Evolutionary conservation across 352 stramenopile species (phyloP), one percentile per base, ranked within the genome.

Genomic region (Phytophthora vignae): DNA sequence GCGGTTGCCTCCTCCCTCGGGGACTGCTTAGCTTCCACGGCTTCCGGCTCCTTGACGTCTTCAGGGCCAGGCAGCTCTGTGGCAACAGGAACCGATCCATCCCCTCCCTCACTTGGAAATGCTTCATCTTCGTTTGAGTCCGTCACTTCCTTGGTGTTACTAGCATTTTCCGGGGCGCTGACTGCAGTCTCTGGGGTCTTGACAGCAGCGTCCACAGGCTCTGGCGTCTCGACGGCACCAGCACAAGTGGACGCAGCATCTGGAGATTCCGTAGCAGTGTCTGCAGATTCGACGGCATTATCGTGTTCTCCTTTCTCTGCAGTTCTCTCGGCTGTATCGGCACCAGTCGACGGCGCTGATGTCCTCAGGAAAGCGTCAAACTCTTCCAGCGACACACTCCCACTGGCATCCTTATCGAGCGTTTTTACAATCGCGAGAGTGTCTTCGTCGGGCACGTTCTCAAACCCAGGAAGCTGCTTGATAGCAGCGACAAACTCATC

Each of bases 401-500:
- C 84, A 22, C 78, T 88, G 25, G 29, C 61, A 64, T 93, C 82
- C 14, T 78, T 79, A 31, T 95, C 86, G 12, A 96, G 63, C 1
- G 74, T 60, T 29, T 74, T 67, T 12, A 91, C 81, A 27, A 91
- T 66, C 8, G 52, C 40, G 1, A 61, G 36, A 0, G 83, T 76
- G 4, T 90, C 83, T 25, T 75, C 70, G 8, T 83, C 74, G 10
- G 42, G 46, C 7, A 84, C 64, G 1, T 55, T 56, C 10, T 85
- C 74, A 69, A 90, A 90, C 0, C 77, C 79, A 12, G 68, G 66
- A 9, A 94, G 69, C 19, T 81, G 77, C 25, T 77, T 79, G 5
- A 95, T 69, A 11, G 77, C 79, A 1, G 21, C 54, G 7, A 73
- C 61, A 22, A 95, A 92, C 50, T 93, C 88, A 1, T 73, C 66